Evolutionary conservation across 1,284 basidiomycete genomes (phyloP), one percentile per base, ranked within the genome.

Genomic region (Hemileia vastatrix): DNA sequence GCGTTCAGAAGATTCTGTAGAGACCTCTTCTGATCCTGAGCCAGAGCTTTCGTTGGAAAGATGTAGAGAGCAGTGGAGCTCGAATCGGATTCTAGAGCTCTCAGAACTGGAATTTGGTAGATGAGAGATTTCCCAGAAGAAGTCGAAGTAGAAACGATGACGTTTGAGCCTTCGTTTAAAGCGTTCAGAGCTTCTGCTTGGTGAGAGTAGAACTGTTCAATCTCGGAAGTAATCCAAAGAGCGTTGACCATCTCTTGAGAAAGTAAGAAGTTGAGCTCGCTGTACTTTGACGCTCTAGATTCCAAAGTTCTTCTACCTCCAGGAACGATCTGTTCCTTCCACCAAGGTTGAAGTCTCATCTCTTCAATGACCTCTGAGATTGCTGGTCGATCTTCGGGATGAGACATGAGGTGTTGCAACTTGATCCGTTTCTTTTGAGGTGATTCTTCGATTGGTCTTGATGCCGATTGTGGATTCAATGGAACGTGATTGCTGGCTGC

Each of bases 121-220:
- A 94, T 90, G 19, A 94, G 80, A 73, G 88, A 92, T 77, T 94
- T 94, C 6, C 90, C 90, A 2, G 89, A 91, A 2, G 90, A 90
- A 1, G 91, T 94, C 67, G 86, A 87, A 0, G 90, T 94, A 1
- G 88, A 91, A n/a, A 93, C 88, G 53, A 94, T 88, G 23, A 92
- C 89, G 73, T 90, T 81, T 57, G 82, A 81, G 5, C 83, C 82
- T 40, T 77, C 71, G 9, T 79, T 75, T 18, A 94, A 78, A 0
- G 84, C 83, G 65, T 83, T 81, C 65, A 94, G 86, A 0, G 91
- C 88, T 36, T 80, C 78, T 3, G 83, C 83, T 76, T 94, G 90
- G 68, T 94, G 91, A 3, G 79, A 79, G 72, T 91, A 94, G 44
- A 93, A 76, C 1, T 81, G 77, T 2, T 77, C 77, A 33, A 93